Evolutionary conservation across 371 early-diverging fungal species (phyloP).

Genomic region (Haplosporangium sp.): DNA sequence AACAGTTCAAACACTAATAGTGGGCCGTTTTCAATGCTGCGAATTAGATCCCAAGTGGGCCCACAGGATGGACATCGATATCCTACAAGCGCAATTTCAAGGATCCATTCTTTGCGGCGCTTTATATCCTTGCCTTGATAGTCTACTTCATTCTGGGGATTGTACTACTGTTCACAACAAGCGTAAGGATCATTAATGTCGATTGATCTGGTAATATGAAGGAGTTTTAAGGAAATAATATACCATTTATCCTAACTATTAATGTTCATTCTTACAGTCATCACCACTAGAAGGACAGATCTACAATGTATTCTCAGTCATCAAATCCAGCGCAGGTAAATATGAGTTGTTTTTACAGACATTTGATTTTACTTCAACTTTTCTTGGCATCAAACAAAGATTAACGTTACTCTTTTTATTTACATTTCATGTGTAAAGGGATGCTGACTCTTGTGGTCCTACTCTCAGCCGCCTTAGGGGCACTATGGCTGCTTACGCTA

Average conservation of each 20-base stretch:
- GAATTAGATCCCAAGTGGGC: constrained; percentile 43
- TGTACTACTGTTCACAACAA: constrained; percentile 63
- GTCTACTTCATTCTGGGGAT: constrained; percentile 61
- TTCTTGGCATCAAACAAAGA: not conserved
- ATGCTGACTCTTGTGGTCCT: constrained; percentile 61
- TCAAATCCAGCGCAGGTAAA: constrained; percentile 67
- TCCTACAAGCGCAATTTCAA: constrained; percentile 62
- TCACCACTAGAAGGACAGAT: constrained; percentile 39
- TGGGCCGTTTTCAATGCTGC: not conserved
- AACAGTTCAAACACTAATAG: too few species aligned
- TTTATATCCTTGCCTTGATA: constrained; percentile 57
- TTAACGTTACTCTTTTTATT: constrained; percentile 2
- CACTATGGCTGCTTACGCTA: constrained; percentile 65
- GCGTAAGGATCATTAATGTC: constrained; percentile 54
- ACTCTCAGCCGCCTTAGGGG: constrained; percentile 60
- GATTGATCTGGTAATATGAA: too few species aligned
- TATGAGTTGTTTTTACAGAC: not conserved
- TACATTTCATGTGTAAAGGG: constrained; percentile 45
- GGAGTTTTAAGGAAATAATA: too few species aligned
- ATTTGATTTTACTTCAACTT: not conserved
- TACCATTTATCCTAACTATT: not conserved
- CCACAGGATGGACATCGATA: constrained; percentile 52
- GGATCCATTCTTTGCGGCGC: constrained; percentile 65
- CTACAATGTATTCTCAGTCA: constrained; percentile 64
- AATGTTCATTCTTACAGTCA: constrained; percentile 19